phyloP scores from a whole-genome alignment of 345 rosid genomes.

The Citrus mangshanensis region DNA sequence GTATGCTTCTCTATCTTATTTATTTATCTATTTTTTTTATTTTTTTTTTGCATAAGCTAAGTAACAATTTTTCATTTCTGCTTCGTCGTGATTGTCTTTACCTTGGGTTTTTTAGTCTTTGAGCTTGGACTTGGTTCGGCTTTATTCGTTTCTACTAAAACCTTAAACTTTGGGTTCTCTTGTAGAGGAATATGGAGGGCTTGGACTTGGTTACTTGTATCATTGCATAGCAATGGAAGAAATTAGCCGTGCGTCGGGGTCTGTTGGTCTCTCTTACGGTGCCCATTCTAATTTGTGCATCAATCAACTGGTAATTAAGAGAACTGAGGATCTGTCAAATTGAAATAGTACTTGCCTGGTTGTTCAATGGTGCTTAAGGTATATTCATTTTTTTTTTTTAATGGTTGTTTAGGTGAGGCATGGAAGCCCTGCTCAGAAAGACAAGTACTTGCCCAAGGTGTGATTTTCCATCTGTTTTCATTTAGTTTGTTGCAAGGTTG shows the following conservation, averaged over 20 bases:
- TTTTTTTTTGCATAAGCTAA: no score
- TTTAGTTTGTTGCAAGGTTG: background rate
- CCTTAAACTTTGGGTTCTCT: background rate
- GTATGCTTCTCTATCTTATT: slow-evolving; percentile 20
- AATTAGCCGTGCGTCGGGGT: slow-evolving; percentile 87
- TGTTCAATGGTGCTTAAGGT: background rate
- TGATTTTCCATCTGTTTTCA: slow-evolving; percentile 1
- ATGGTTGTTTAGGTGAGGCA: slow-evolving; percentile 67
- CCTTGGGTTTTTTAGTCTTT: background rate
- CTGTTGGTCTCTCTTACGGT: slow-evolving; percentile 88
- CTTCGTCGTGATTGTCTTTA: background rate
- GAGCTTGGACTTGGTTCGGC: background rate
- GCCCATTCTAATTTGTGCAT: slow-evolving; percentile 95
- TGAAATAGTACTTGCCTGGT: background rate
- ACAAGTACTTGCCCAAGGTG: slow-evolving; percentile 90
- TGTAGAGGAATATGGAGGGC: slow-evolving; percentile 92
- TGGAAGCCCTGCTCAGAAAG: slow-evolving; percentile 72
- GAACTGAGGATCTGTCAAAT: background rate
- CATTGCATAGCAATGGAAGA: slow-evolving; percentile 94
- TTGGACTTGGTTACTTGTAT: slow-evolving; percentile 94
- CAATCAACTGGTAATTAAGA: slow-evolving; percentile 79
- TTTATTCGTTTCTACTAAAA: background rate
- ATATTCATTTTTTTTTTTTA: background rate
- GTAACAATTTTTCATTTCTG: background rate
- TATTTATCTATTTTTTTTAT: no score